Evolutionary conservation across 23 red algal species (phyloP).

Genomic region (Chondrus crispus): DNA sequence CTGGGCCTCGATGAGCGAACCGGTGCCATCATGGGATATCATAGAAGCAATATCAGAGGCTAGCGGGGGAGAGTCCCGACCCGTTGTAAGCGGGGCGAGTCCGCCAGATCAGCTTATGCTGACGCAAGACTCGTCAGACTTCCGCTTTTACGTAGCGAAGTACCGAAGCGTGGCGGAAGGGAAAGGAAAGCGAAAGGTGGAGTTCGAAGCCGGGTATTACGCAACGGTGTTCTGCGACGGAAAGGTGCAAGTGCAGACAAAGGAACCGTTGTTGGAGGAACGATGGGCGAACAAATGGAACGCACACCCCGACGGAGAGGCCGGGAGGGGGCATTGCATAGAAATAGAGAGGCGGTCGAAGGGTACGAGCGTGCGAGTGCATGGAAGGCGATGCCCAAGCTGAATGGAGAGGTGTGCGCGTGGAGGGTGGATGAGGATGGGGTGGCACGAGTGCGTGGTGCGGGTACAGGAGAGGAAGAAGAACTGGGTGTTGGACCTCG

Average conservation of each 20-base stretch:
- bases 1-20: background rate
- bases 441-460: conserved; percentile 18
- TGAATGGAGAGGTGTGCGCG: too few species aligned
- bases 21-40: conserved; percentile 5
- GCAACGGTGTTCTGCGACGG: conserved; percentile 56
- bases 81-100: background rate
- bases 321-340: conserved; percentile 22
- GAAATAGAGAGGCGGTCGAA: too few species aligned
- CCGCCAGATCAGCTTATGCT: conserved; percentile 54
- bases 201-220: conserved; percentile 64
- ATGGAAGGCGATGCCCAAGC: too few species aligned
- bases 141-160: conserved; percentile 54
- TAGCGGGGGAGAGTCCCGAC: background rate
- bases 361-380: too few species aligned
- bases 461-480: background rate
- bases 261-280: conserved; percentile 77
- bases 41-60: background rate
- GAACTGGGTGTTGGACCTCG: conserved; percentile 52
- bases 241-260: conserved; percentile 6
- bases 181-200: background rate
- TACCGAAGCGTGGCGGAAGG: background rate
- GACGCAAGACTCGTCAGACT: conserved; percentile 63
- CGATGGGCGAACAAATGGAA: conserved; percentile 85
- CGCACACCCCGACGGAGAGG: conserved; percentile 3
- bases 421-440: too few species aligned